A percentile compares a stretch with the other conserved stretches of the same genome.
Evolutionary conservation across 1,284 basidiomycete genomes (phyloP).

Genomic region (Pseudozyma tsukubaensis): DNA sequence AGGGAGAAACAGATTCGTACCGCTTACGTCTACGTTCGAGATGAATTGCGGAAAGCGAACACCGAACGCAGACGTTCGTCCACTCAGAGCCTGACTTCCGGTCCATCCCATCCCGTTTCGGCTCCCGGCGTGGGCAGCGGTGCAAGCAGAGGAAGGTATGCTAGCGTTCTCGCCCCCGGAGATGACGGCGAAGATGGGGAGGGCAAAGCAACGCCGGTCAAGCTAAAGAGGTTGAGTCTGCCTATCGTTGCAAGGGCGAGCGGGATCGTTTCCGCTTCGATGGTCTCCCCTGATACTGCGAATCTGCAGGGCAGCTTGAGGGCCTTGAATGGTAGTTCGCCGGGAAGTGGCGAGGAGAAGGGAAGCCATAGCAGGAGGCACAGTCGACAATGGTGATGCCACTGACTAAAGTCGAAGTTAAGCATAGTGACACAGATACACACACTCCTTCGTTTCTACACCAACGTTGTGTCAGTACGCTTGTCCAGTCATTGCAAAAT

Average conservation of each 20-base stretch:
- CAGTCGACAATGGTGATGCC: too few species aligned
- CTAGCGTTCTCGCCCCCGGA: neutral
- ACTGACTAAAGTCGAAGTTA: too few species aligned
- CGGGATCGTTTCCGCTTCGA: neutral
- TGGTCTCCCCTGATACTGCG: neutral
- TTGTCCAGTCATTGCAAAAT: too few species aligned
- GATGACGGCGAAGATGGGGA: neutral
- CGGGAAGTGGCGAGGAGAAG: too few species aligned
- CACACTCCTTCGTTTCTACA: too few species aligned
- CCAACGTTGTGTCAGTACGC: too few species aligned
- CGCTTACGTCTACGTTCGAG: slow-evolving; percentile 57
- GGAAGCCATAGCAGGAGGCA: too few species aligned
- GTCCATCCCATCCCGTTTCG: neutral
- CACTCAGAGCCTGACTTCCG: neutral
- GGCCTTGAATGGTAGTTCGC: too few species aligned
- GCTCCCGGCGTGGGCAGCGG: neutral
- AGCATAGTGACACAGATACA: too few species aligned
- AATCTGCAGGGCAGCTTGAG: neutral
- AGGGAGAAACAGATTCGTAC: slow-evolving; percentile 56
- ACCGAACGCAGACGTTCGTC: slow-evolving; percentile 39
- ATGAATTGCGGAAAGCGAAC: slow-evolving; percentile 56
- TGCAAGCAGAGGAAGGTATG: neutral
- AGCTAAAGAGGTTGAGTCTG: slow-evolving; percentile 43
- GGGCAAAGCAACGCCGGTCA: slow-evolving; percentile 10
- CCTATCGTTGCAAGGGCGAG: slow-evolving; percentile 17